phyloP scores from a whole-genome alignment of 768 basidiomycete genomes.

The Mycena kentingensis region DNA sequence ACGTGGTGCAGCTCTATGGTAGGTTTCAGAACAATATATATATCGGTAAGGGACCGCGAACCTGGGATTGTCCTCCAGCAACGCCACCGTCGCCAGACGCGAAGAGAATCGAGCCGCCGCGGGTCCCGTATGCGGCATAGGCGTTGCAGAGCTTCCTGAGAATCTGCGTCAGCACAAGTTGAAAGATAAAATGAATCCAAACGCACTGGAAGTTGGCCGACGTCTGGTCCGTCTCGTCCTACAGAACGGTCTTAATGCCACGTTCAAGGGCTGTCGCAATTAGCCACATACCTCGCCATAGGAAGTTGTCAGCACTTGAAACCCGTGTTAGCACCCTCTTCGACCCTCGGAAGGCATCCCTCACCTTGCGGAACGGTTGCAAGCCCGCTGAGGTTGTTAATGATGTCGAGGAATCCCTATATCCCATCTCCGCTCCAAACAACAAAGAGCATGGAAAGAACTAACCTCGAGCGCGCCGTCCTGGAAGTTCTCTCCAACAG shows the following conservation, averaged over 20 bases:
- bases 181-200: background rate
- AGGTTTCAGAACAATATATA: background rate
- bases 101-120: slow-evolving; percentile 52
- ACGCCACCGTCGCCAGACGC: slow-evolving; percentile 38
- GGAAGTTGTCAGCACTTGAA: slow-evolving; percentile 47
- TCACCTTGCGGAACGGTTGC: slow-evolving; percentile 37
- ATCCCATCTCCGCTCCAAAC: background rate
- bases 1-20: slow-evolving; percentile 23
- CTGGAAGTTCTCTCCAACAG: slow-evolving; percentile 31
- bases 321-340: background rate
- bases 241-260: no score
- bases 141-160: slow-evolving; percentile 32
- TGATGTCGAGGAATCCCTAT: slow-evolving; percentile 35
- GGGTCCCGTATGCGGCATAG: slow-evolving; percentile 43
- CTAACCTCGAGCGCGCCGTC: slow-evolving; percentile 31
- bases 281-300: no score
- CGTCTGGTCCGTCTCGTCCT: slow-evolving; percentile 47
- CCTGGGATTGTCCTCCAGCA: slow-evolving; percentile 17
- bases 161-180: background rate
- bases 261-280: no score
- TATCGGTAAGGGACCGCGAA: background rate
- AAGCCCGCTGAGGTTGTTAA: slow-evolving; percentile 31
- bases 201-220: slow-evolving; percentile 18
- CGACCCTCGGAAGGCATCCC: background rate
- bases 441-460: background rate